Percentiles rank a stretch among this genome's conserved stretches.
Evolutionary conservation across 129 eudicot genomes (phyloP).

Genomic region (carrot (Daucus carota)): DNA sequence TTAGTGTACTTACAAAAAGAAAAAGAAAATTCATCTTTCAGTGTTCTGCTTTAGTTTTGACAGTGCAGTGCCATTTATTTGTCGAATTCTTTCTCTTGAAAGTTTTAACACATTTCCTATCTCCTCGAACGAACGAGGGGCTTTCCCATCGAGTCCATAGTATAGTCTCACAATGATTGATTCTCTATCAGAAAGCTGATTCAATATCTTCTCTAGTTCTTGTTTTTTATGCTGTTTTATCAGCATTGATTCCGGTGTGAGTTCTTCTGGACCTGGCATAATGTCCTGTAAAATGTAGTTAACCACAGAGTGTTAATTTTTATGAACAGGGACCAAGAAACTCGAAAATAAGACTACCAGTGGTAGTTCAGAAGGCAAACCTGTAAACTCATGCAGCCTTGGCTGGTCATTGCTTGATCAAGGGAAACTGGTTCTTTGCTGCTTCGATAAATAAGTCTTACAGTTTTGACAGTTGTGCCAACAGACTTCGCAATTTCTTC

Average conservation of each 20-base stretch:
- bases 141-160: conserved; percentile 28
- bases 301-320: background rate
- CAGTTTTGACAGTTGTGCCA: conserved; percentile 12
- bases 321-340: background rate
- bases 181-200: conserved; percentile 24
- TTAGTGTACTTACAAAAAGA: background rate
- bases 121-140: conserved; percentile 30
- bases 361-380: conserved; percentile 12
- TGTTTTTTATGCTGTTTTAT: conserved; percentile 18
- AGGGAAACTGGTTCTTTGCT: conserved; percentile 25
- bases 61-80: conserved; percentile 30
- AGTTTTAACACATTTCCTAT: conserved; percentile 19
- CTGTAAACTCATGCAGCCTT: conserved; percentile 28
- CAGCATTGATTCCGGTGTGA: conserved; percentile 30
- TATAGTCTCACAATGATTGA: conserved; percentile 23
- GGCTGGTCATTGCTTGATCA: conserved; percentile 17
- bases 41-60: conserved; percentile 15
- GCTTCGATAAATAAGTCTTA: conserved; percentile 25
- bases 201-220: conserved; percentile 25
- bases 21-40: background rate
- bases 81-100: conserved; percentile 24
- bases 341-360: background rate
- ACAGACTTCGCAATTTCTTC: conserved; percentile 29
- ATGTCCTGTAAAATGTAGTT: conserved; percentile 23
- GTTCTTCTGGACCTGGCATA: conserved; percentile 31